phyloP scores from a whole-genome alignment of 179 eudicot species.

The Nepenthes alata region DNA sequence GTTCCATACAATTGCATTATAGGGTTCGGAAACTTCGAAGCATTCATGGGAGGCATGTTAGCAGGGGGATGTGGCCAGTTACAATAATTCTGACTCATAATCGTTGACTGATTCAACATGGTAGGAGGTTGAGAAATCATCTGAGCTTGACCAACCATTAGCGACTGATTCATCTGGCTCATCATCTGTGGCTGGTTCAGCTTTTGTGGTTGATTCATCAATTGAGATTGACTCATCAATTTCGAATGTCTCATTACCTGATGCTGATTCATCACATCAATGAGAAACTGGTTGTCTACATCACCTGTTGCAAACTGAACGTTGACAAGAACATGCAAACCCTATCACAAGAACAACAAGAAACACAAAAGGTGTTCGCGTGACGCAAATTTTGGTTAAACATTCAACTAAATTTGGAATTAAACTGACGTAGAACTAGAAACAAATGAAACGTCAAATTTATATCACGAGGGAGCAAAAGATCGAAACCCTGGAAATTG shows the following conservation, averaged over 20 bases:
- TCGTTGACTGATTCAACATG: slow-evolving; percentile 3
- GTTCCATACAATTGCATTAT: slow-evolving; percentile 27
- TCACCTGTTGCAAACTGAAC: too few relatives aligned
- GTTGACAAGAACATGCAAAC: too few relatives aligned
- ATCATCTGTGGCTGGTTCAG: slow-evolving; percentile 16
- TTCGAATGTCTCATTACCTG: slow-evolving; percentile 16
- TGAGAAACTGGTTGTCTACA: slow-evolving; percentile 44
- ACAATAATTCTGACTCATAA: slow-evolving; percentile 29
- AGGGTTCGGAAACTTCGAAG: slow-evolving; percentile 32
- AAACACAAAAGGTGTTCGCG: too few relatives aligned
- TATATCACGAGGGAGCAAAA: not conserved
- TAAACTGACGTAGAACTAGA: too few relatives aligned
- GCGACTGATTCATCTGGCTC: slow-evolving; percentile 22
- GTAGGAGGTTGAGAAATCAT: slow-evolving; percentile 15
- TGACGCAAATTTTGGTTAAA: too few relatives aligned
- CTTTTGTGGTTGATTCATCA: slow-evolving; percentile 9
- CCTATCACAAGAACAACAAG: too few relatives aligned
- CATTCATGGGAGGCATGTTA: slow-evolving; percentile 23
- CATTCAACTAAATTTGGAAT: too few relatives aligned
- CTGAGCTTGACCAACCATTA: slow-evolving; percentile 31
- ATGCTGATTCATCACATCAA: slow-evolving; percentile 24
- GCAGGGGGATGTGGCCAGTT: slow-evolving; percentile 46
- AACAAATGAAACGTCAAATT: too few relatives aligned
- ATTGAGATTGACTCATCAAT: slow-evolving; percentile 7
- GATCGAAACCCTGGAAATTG: slow-evolving; percentile 18